These are phyloP conservation scores for Colletotrichum acutatum DNA, from an alignment of 2,329 filamentous ascomycete genomes.

Conservation along the genomic window DNA sequence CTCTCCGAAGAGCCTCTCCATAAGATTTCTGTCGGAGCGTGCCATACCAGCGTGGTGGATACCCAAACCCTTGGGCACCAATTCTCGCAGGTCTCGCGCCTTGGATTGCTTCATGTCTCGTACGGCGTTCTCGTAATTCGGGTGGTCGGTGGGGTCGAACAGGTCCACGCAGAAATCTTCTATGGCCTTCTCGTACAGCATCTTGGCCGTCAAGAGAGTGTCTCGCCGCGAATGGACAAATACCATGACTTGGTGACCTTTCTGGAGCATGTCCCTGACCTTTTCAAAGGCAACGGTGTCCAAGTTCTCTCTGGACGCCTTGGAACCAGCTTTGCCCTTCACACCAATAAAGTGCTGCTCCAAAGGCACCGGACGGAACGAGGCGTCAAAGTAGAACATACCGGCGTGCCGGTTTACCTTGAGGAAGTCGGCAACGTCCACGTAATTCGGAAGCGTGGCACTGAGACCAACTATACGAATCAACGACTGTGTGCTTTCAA, in stretches of 20 bases:
- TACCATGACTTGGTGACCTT: slow-evolving; percentile 98
- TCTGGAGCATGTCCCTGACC: slow-evolving; percentile 89
- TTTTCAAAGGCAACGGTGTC: slow-evolving; percentile 93
- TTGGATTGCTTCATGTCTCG: slow-evolving; percentile 88
- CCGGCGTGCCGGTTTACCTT: slow-evolving; percentile 94
- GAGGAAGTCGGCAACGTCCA: slow-evolving; percentile 96
- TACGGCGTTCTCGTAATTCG: slow-evolving; percentile 81
- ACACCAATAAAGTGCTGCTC: slow-evolving; percentile 98
- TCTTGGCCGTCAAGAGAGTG: slow-evolving; percentile 87
- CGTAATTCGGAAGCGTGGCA: slow-evolving; percentile 94
- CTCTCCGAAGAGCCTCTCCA: slow-evolving; percentile 90
- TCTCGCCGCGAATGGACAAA: slow-evolving; percentile 98
- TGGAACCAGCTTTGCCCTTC: slow-evolving; percentile 87
- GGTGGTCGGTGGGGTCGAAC: slow-evolving; percentile 83
- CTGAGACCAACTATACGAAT: slow-evolving; percentile 97
- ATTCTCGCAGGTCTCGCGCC: slow-evolving; percentile 86
- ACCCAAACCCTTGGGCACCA: slow-evolving; percentile 90
- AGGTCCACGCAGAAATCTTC: slow-evolving; percentile 84
- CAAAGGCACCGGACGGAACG: slow-evolving; percentile 93
- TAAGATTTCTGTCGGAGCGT: slow-evolving; percentile 91
- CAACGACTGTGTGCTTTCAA: slow-evolving; percentile 96
- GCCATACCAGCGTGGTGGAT: slow-evolving; percentile 98
- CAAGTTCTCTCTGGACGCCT: slow-evolving; percentile 86
- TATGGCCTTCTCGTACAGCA: slow-evolving; percentile 85
- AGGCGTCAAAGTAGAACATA: slow-evolving; percentile 95